Evolutionary conservation across 2,329 filamentous ascomycete species (phyloP), one percentile per base, ranked within the genome.

Genomic region (Phialocephala sp.): DNA sequence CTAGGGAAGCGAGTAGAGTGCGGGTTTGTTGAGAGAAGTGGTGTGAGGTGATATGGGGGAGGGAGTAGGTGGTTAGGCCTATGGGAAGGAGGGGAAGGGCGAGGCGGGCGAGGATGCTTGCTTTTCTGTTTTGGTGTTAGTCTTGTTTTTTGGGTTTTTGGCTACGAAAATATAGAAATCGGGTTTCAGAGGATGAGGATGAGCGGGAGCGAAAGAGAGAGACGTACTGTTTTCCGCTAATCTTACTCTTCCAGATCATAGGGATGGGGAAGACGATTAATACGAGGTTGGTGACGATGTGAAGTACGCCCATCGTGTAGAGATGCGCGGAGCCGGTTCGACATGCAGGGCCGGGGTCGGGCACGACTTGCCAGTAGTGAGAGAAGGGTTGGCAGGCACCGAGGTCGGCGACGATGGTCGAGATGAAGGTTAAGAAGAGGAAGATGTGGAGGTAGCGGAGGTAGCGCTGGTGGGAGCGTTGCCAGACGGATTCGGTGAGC

Each of bases 261-360:
- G 94, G 91, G 20, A 97, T 90, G 0, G 95, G 94, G 69, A 97
- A 97, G 63, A 90, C 83, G 71, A 97, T 88, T 11, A 99, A 87
- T 0, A 96, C 82, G 2, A 97, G 79, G 75, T 98, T 95, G 22
- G 94, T 97, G 45, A 97, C 79, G 68, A 97, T 89, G 75, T 97
- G 94, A 77, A 91, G 91, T 9, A 87, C 84, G 14, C 92, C 92
- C 88, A 95, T 94, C 35, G 92, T 93, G 71, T 97, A 82, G 59
- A 98, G 85, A 72, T 97, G 92, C 6, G 87, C 90, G 74, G 91
- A 95, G 39, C 91, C 94, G 77, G 93, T 89, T 54, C 95, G 90
- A 76, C 94, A 98, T 73, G 86, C 85, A 32, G 91, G 88, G 47
- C 92, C 93, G 1, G 95, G 94, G 75, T 97, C 92, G 3, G 95